Conservation (phyloP, 768 basidiomycete species). For the Collybiopsis luxurians region DNA sequence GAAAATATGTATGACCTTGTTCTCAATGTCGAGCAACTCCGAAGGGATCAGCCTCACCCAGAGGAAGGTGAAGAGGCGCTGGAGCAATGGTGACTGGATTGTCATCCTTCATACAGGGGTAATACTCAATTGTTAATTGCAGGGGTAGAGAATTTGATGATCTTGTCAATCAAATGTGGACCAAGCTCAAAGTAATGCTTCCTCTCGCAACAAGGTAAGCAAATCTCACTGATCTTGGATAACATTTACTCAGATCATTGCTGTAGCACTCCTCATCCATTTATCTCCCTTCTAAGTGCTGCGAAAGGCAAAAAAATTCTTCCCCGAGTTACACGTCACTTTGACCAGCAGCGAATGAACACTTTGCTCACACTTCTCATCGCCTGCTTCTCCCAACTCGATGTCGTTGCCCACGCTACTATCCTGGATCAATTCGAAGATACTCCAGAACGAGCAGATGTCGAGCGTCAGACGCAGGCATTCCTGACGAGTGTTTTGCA, state of each 20-base stretch:
- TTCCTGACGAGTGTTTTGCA: constrained; percentile 87
- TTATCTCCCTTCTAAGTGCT: constrained; percentile 85
- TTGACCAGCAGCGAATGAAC: constrained; percentile 75
- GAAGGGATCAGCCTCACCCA: constrained; percentile 69
- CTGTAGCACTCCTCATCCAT: constrained; percentile 88
- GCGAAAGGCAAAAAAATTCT: constrained; percentile 93
- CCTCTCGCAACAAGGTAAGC: constrained; percentile 89
- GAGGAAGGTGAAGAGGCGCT: constrained; percentile 51
- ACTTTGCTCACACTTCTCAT: constrained; percentile 89
- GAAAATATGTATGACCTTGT: constrained; percentile 86
- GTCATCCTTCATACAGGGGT: neutral
- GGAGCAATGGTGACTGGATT: constrained; percentile 42
- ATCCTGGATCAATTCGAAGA: constrained; percentile 68
- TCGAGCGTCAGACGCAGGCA: constrained; percentile 87
- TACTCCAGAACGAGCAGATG: constrained; percentile 57
- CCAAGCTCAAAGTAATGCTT: constrained; percentile 78
- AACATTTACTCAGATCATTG: neutral
- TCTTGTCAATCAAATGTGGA: constrained; percentile 74
- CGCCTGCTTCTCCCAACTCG: constrained; percentile 92
- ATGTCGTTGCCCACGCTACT: constrained; percentile 80
- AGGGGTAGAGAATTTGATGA: constrained; percentile 60
- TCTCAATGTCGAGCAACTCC: constrained; percentile 80
- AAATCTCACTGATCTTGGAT: neutral
- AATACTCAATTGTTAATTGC: neutral
- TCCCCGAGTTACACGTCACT: constrained; percentile 82